A percentile compares a stretch with the other conserved stretches of the same genome.
These are phyloP conservation scores for Solanum chacoense DNA, from an alignment of 305 asterid species.

Conservation along the genomic window DNA sequence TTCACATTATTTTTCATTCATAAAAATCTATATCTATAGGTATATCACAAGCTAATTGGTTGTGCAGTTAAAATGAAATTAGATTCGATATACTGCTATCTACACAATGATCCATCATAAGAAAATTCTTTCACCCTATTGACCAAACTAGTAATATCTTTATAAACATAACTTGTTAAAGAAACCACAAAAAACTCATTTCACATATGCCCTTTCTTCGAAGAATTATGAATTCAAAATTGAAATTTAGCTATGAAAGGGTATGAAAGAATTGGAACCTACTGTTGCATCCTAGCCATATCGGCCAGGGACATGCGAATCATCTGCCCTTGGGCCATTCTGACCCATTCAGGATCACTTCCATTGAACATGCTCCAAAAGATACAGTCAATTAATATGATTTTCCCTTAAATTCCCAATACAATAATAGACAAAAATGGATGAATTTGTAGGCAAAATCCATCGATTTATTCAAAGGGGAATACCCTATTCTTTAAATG, in stretches of 20 bases:
- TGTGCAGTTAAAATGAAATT: no score
- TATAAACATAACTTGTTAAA: not conserved
- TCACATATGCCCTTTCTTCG: not conserved
- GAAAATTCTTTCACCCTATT: no score
- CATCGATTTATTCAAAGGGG: not conserved
- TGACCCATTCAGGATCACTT: conserved; percentile 77
- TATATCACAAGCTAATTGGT: no score
- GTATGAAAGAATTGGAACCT: not conserved
- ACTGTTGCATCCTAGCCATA: not conserved
- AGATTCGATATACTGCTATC: no score
- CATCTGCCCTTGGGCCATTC: conserved; percentile 96
- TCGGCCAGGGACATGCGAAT: conserved; percentile 56
- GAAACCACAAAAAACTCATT: not conserved
- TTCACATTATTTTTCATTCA: no score
- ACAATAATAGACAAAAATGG: not conserved
- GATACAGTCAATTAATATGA: not conserved
- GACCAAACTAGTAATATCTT: not conserved
- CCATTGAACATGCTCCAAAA: conserved; percentile 49
- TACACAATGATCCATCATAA: no score
- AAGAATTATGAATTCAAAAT: not conserved
- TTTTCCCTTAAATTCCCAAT: not conserved
- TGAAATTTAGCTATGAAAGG: not conserved
- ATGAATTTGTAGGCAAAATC: not conserved
- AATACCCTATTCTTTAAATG: not conserved
- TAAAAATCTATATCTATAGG: no score